These are phyloP conservation scores for Candida namnaoensis DNA, from an alignment of 805 yeast genomes.

Conservation along the genomic window DNA sequence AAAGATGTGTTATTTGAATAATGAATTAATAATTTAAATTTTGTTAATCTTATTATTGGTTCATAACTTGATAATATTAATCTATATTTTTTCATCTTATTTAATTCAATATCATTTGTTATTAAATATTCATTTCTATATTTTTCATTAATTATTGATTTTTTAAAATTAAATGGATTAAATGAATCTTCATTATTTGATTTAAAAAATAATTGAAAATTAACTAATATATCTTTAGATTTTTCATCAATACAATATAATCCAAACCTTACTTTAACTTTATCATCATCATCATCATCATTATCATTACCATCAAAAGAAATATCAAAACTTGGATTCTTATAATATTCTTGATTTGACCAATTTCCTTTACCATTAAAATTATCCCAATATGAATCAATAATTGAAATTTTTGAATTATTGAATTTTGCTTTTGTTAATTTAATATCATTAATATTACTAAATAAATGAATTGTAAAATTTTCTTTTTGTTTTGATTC, in stretches of 20 bases:
- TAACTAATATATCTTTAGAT: slow-evolving; percentile 21
- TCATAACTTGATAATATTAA: slow-evolving; percentile 39
- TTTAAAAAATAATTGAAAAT: slow-evolving; percentile 35
- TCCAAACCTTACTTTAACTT: slow-evolving; percentile 12
- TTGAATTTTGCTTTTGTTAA: slow-evolving; percentile 24
- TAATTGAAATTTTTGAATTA: slow-evolving; percentile 10
- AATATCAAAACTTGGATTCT: slow-evolving; percentile 47
- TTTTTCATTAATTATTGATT: slow-evolving; percentile 24
- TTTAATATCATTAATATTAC: slow-evolving; percentile 4
- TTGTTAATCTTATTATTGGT: slow-evolving; percentile 14
- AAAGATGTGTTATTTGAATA: slow-evolving; percentile 1
- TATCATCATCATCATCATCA: slow-evolving; percentile 6
- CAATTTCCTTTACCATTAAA: slow-evolving; percentile 47
- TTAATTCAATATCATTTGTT: slow-evolving; percentile 13
- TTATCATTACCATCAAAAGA: slow-evolving; percentile 7
- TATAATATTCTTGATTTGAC: slow-evolving; percentile 32
- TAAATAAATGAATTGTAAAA: slow-evolving; percentile 13
- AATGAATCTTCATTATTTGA: slow-evolving; percentile 10
- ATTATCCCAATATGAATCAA: slow-evolving; percentile 36
- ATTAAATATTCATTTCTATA: slow-evolving; percentile 20
- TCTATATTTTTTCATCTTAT: slow-evolving; percentile 30
- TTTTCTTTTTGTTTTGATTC: slow-evolving; percentile 6
- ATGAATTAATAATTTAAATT: slow-evolving; percentile 23
- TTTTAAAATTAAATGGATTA: slow-evolving; percentile 21
- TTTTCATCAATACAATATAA: slow-evolving; percentile 13